Percentiles rank a stretch among this genome's conserved stretches.
Evolutionary conservation across 2,329 filamentous ascomycete genomes (phyloP).

Genomic region (Aspergillus latus): DNA sequence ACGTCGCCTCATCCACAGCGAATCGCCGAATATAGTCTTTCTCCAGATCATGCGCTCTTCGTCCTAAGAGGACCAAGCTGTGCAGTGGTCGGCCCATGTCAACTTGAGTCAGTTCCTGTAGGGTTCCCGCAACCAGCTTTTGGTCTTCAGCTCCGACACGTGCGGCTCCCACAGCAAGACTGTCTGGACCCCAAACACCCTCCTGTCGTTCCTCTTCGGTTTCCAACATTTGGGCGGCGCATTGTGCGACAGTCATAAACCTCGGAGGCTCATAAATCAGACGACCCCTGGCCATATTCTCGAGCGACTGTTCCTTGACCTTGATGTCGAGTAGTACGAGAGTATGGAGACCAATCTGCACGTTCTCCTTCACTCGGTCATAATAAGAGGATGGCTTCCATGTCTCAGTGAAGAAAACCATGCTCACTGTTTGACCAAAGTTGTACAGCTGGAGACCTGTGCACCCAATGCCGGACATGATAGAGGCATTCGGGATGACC

Average conservation of each 20-base stretch:
- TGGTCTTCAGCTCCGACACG: conserved; percentile 81
- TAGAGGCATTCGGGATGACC: conserved; percentile 90
- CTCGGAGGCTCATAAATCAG: conserved; percentile 74
- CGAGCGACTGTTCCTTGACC: conserved; percentile 91
- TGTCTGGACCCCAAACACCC: conserved; percentile 75
- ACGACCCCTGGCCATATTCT: conserved; percentile 82
- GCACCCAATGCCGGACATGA: conserved; percentile 91
- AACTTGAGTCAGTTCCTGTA: conserved; percentile 72
- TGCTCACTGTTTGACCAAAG: conserved; percentile 95
- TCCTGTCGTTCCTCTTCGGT: conserved; percentile 59
- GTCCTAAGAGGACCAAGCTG: conserved; percentile 82
- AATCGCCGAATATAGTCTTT: conserved; percentile 83
- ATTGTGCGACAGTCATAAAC: conserved; percentile 54
- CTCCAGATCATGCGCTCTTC: conserved; percentile 86
- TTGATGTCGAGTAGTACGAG: conserved; percentile 95
- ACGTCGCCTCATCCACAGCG: conserved; percentile 75
- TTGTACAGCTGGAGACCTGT: conserved; percentile 97
- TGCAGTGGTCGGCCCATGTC: conserved; percentile 85
- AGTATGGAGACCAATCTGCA: conserved; percentile 80
- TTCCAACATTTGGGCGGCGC: conserved; percentile 53
- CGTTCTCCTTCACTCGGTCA: conserved; percentile 87
- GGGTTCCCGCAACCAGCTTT: conserved; percentile 82
- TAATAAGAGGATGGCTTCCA: conserved; percentile 97
- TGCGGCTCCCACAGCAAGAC: conserved; percentile 84
- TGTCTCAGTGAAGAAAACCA: conserved; percentile 96